A percentile compares a stretch with the other conserved stretches of the same genome.
These are phyloP conservation scores for Pleurotus giganteus DNA, from an alignment of 768 basidiomycete genomes.

Conservation along the genomic window DNA sequence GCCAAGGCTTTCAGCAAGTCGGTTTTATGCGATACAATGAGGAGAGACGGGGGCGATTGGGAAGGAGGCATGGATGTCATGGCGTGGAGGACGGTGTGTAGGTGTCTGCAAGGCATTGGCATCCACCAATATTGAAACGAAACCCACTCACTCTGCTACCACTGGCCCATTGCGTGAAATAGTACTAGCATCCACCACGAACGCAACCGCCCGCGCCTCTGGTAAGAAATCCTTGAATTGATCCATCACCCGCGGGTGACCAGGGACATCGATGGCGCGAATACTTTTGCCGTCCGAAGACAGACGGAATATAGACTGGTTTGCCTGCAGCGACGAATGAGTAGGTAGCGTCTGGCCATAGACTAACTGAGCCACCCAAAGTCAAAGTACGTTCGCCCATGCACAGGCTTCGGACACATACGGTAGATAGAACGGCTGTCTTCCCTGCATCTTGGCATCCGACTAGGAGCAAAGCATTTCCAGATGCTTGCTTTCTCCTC, in stretches of 20 bases:
- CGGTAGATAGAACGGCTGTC: conserved; percentile 72
- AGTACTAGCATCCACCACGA: conserved; percentile 79
- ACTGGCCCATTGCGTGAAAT: conserved; percentile 71
- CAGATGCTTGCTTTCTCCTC: conserved; percentile 43
- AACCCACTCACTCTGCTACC: conserved; percentile 72
- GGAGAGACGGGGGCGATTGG: conserved; percentile 52
- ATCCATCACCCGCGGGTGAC: conserved; percentile 78
- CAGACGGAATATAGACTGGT: conserved; percentile 48
- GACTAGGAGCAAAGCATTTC: conserved; percentile 69
- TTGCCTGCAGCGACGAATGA: conserved; percentile 77
- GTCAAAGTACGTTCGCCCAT: too few species aligned
- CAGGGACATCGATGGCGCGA: conserved; percentile 72
- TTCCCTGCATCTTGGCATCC: conserved; percentile 80
- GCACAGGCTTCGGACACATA: conserved; percentile 41
- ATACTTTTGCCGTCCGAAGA: conserved; percentile 37
- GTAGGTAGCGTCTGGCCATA: conserved; percentile 65
- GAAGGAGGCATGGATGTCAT: conserved; percentile 74
- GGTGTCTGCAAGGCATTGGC: conserved; percentile 45
- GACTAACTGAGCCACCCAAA: conserved; percentile 64
- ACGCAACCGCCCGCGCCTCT: conserved; percentile 64
- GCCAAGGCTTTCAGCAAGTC: conserved; percentile 62
- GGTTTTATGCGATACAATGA: conserved; percentile 75
- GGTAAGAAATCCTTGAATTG: conserved; percentile 68
- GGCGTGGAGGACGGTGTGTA: conserved; percentile 70
- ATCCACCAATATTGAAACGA: background rate